phyloP scores from a whole-genome alignment of 441 rosid species.

The Macaranga tanarius region DNA sequence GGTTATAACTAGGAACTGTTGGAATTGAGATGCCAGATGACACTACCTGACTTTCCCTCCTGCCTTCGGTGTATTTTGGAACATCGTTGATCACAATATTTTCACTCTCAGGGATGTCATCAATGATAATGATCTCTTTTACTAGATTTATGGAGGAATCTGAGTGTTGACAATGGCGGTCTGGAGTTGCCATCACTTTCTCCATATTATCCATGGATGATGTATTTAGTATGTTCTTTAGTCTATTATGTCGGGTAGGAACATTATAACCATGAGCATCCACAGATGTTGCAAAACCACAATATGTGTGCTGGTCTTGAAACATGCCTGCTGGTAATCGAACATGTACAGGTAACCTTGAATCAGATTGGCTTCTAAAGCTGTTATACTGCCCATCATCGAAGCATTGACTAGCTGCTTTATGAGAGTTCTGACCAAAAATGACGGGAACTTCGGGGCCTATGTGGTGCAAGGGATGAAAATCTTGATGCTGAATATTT shows the following conservation, averaged over 20 bases:
- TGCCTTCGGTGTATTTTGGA: conserved; percentile 27
- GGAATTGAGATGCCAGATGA: conserved; percentile 34
- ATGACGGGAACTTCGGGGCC: conserved; percentile 28
- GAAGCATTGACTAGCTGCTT: conserved; percentile 26
- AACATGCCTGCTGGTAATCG: conserved; percentile 35
- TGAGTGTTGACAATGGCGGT: conserved; percentile 20
- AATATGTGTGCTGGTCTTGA: conserved; percentile 21
- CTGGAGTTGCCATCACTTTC: conserved; percentile 25
- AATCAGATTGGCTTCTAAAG: conserved; percentile 26
- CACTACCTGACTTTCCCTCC: conserved; percentile 27
- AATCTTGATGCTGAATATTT: conserved; percentile 31
- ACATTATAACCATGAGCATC: conserved; percentile 31
- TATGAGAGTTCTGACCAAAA: conserved; percentile 31
- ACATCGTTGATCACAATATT: conserved; percentile 15
- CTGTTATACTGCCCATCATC: conserved; percentile 30
- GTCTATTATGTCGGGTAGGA: conserved; percentile 21
- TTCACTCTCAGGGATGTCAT: conserved; percentile 50
- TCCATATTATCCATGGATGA: conserved; percentile 22
- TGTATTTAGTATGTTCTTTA: conserved; percentile 25
- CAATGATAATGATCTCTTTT: conserved; percentile 56
- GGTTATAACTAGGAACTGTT: conserved; percentile 24
- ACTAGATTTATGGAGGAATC: conserved; percentile 26
- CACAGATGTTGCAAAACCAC: conserved; percentile 28
- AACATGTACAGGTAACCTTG: conserved; percentile 24
- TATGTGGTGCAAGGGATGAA: conserved; percentile 26